Evolutionary conservation across 441 rosid genomes (phyloP).

Genomic region (Corymbia calophylla): DNA sequence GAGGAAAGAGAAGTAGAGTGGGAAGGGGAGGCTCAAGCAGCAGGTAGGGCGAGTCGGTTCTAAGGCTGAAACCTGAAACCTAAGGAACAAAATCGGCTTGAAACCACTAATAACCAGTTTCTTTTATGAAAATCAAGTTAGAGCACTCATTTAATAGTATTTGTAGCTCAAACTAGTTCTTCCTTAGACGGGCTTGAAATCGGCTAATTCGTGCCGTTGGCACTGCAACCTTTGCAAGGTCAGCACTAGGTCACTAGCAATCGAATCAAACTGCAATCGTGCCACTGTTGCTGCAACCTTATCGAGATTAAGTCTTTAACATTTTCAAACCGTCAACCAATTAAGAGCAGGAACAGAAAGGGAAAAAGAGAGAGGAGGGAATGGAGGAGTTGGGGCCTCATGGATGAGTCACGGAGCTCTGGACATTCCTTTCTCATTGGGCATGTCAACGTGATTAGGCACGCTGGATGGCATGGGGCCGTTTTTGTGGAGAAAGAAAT

Average conservation of each 20-base stretch:
- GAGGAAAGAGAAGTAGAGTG: too few relatives aligned
- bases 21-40: too few relatives aligned
- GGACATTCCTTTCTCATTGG: not conserved
- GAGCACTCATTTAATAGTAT: not conserved
- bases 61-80: too few relatives aligned
- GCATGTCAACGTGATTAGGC: not conserved
- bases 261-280: not conserved
- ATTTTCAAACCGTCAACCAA: not conserved
- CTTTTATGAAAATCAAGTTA: too few relatives aligned
- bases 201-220: not conserved
- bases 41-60: too few relatives aligned
- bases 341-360: not conserved
- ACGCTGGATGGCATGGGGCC: not conserved
- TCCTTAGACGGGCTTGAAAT: not conserved
- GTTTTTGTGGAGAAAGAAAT: not conserved
- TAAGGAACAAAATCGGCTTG: too few relatives aligned
- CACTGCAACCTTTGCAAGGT: not conserved
- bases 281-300: not conserved
- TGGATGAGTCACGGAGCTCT: not conserved
- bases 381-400: not conserved
- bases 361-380: not conserved
- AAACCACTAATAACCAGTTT: too few relatives aligned
- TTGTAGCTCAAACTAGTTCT: not conserved
- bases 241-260: not conserved
- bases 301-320: not conserved